Percentiles rank a stretch among this genome's conserved stretches.
Evolutionary conservation across 208 protist genomes (phyloP).

Genomic region (Leishmania braziliensis): DNA sequence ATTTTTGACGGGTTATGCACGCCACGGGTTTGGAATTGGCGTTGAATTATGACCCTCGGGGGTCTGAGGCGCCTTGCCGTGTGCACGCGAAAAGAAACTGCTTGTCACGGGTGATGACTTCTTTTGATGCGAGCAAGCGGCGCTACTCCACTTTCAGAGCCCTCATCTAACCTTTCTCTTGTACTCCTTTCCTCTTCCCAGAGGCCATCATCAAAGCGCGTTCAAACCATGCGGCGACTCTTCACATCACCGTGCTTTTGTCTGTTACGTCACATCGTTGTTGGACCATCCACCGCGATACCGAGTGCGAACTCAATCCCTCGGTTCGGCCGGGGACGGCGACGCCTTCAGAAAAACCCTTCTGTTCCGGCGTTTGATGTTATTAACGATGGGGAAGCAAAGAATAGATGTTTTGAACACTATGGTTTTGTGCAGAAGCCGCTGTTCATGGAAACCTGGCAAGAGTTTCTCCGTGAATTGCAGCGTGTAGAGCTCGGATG

Average conservation of each 20-base stretch:
- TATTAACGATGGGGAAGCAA: slow-evolving; percentile 53
- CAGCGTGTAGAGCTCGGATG: slow-evolving; percentile 67
- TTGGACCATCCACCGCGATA: slow-evolving; percentile 37
- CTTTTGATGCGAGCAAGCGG: background rate
- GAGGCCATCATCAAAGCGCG: background rate
- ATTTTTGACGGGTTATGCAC: background rate
- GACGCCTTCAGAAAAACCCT: background rate
- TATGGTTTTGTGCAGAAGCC: slow-evolving; percentile 82
- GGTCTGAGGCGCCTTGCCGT: background rate
- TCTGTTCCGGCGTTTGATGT: slow-evolving; percentile 8
- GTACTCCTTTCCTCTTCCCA: background rate
- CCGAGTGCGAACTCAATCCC: slow-evolving; percentile 30
- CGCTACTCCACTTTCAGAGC: background rate
- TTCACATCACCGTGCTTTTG: background rate
- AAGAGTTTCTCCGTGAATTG: slow-evolving; percentile 66
- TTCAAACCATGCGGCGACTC: slow-evolving; percentile 25
- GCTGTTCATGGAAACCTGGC: slow-evolving; percentile 61
- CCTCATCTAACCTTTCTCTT: slow-evolving; percentile 1
- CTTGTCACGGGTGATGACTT: background rate
- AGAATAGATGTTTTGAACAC: slow-evolving; percentile 57
- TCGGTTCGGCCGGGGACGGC: slow-evolving; percentile 31
- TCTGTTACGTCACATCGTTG: slow-evolving; percentile 27
- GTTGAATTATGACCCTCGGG: background rate
- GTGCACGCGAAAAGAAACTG: background rate
- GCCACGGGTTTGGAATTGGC: background rate